Percentiles rank a stretch among this genome's conserved stretches.
These are phyloP conservation scores for Lasiodiplodia sp. DNA, from an alignment of 2,329 filamentous ascomycete species.

Conservation along the genomic window DNA sequence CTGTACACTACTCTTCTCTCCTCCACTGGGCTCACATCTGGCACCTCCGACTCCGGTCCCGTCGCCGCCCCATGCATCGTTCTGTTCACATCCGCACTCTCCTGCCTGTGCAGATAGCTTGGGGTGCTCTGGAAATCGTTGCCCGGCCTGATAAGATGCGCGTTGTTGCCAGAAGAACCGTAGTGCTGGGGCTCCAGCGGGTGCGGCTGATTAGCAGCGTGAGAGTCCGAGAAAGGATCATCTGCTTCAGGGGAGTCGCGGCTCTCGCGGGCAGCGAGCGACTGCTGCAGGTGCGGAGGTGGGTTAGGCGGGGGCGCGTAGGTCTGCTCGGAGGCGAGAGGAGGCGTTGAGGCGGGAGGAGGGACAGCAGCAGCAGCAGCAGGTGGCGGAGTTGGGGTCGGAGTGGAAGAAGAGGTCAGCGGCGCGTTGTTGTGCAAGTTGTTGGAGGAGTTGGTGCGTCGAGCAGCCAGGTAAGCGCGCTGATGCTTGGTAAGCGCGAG, in stretches of 20 bases:
- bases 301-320: constrained; percentile 17
- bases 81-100: constrained; percentile 51
- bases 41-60: not conserved
- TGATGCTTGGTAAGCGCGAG: constrained; percentile 85
- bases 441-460: constrained; percentile 46
- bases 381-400: constrained; percentile 21
- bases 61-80: constrained; percentile 55
- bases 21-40: constrained; percentile 29
- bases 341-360: not conserved
- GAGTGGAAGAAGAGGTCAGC: constrained; percentile 26
- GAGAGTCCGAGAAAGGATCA: constrained; percentile 51
- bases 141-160: constrained; percentile 8
- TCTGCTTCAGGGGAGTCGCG: constrained; percentile 2
- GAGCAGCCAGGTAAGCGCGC: constrained; percentile 71
- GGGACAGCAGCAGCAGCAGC: not conserved
- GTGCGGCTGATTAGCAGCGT: constrained; percentile 29
- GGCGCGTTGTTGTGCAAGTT: constrained; percentile 25
- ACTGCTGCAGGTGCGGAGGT: constrained; percentile 12
- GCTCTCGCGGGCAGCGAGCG: constrained; percentile 1
- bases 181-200: constrained; percentile 25
- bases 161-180: constrained; percentile 28
- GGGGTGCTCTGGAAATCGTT: constrained; percentile 45
- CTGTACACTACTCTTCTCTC: constrained; percentile 26
- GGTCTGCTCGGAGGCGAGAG: not conserved
- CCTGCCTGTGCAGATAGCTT: constrained; percentile 53